Base-by-base conservation (phyloP, 2,329 filamentous ascomycete genomes). In the Periconia digitata region DNA sequence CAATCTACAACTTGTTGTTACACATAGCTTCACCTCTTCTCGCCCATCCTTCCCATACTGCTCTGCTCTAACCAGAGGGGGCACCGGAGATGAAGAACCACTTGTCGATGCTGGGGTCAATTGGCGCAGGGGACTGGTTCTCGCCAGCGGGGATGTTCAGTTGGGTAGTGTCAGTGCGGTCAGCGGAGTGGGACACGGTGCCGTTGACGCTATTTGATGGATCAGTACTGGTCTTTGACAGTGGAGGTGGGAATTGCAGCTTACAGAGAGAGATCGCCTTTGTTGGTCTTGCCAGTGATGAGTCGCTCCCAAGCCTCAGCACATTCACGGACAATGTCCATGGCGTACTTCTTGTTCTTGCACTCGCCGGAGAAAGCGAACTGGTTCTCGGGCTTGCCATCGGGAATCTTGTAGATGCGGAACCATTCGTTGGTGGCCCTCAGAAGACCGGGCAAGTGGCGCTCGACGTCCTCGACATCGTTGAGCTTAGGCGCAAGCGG, bases 31-130 rank as follows among this genome's bases (percentile, higher is more conserved):
- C 17, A 12, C 22, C 10, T 24, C 8, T 23, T 12, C 13, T n/a
- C n/a, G n/a, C 17, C 17, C 20, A 23, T 24, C 39, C 6, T 40
- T 23, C 20, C 8, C 10, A 15, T 13, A 17, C 22, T 29, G 39
- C 22, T 32, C 29, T 24, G 12, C 1, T 54, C 62, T 76, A 77
- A 56, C 67, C 71, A 56, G 75, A 76, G 64, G 91, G 90, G 71
- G 94, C 94, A 76, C 94, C 94, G 74, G 91, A 96, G 78, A 99
- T 99, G 85, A 97, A 99, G 88, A 99, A 99, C 94, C 94, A 99
- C 86, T 99, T 99, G 85, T 99, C 94, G 72, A 97, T 96, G 76
- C 87, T 95, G 72, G 85, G 83, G 72, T 99, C 94, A 66, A 99
- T 96, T 70, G 92, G 92, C 59, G 87, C 92, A 52, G 94, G 85